These are phyloP conservation scores for Plasmodium falciparum DNA, from an alignment of 169 alveolate species.

Conservation along the genomic window DNA sequence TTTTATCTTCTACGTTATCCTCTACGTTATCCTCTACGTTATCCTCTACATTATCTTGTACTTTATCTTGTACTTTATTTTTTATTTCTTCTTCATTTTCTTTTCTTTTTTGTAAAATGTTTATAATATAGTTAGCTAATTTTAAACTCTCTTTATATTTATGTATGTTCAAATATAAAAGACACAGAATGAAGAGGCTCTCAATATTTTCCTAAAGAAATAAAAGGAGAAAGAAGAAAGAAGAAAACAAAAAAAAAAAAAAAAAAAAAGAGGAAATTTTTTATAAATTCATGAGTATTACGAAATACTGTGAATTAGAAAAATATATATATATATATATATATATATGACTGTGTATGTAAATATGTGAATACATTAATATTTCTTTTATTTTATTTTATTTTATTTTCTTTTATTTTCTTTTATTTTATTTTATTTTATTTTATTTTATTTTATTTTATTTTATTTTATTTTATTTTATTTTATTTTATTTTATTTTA, in stretches of 20 bases:
- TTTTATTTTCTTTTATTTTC: too few species aligned
- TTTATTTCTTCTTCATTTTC: constrained; percentile 8
- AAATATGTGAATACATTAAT: too few species aligned
- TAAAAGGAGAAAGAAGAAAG: not conserved
- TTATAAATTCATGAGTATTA: not conserved
- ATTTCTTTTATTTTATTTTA: not conserved
- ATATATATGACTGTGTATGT: too few species aligned
- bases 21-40: not conserved
- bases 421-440: too few species aligned
- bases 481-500: too few species aligned
- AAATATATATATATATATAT: not conserved
- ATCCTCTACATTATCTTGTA: not conserved
- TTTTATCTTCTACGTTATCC: not conserved
- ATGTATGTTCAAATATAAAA: constrained; percentile 29
- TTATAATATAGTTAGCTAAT: constrained; percentile 21
- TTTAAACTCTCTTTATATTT: constrained; percentile 33
- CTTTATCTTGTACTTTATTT: not conserved
- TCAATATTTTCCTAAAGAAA: constrained; percentile 45
- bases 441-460: too few species aligned
- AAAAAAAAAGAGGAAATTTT: not conserved
- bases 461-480: too few species aligned
- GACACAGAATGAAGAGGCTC: constrained; percentile 43
- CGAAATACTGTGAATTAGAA: too few species aligned
- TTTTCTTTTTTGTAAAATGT: constrained; percentile 17
- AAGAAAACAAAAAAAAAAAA: not conserved